Conservation (phyloP, 768 basidiomycete genomes). For the Pisolithus marmoratus region DNA sequence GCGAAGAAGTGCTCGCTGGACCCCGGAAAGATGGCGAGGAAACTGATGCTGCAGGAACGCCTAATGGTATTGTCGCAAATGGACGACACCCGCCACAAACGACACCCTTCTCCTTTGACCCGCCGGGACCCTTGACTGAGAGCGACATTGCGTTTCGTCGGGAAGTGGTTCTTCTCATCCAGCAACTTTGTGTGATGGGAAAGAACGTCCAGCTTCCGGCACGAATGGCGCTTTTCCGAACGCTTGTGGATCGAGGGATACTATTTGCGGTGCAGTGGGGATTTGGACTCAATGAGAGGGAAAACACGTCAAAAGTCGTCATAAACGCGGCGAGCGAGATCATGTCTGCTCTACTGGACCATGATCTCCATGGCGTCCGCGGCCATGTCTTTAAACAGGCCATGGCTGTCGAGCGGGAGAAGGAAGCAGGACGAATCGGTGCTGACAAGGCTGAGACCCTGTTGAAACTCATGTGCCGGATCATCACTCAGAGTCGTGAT, state of each 20-base stretch:
- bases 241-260: constrained; percentile 82
- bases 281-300: constrained; percentile 59
- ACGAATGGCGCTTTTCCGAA: constrained; percentile 80
- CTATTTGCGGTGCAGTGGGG: constrained; percentile 94
- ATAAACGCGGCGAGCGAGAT: constrained; percentile 84
- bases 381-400: constrained; percentile 81
- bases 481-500: constrained; percentile 77
- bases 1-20: constrained; percentile 56
- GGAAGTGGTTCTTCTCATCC: constrained; percentile 82
- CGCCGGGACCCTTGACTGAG: constrained; percentile 50
- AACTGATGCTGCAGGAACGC: constrained; percentile 34
- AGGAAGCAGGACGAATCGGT: constrained; percentile 47
- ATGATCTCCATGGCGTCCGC: constrained; percentile 84
- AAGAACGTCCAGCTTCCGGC: constrained; percentile 92
- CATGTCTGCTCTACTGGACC: constrained; percentile 79
- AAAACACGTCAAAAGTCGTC: constrained; percentile 46
- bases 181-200: constrained; percentile 91
- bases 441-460: constrained; percentile 69
- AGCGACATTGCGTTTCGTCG: constrained; percentile 53
- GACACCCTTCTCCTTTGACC: constrained; percentile 46
- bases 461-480: constrained; percentile 65
- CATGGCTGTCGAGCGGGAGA: constrained; percentile 61
- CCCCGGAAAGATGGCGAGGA: constrained; percentile 28
- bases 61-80: constrained; percentile 32
- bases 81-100: constrained; percentile 21